Evolutionary conservation across 495 filamentous ascomycete genomes (phyloP).

Genomic region (Ascodesmis nigricans): DNA sequence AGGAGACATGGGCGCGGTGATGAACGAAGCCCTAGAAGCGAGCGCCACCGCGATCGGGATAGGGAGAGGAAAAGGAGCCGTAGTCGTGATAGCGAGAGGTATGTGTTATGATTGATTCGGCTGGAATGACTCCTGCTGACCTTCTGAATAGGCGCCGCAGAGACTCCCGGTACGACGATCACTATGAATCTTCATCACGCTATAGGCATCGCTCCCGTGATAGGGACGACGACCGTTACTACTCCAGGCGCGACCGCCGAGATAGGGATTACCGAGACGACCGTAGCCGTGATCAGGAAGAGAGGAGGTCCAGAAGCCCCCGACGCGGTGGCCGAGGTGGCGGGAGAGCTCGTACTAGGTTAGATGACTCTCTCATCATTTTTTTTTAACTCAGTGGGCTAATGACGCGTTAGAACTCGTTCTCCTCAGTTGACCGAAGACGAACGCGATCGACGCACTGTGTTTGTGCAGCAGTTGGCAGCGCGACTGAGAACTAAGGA

Average conservation of each 20-base stretch:
- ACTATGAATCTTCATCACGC: conserved; percentile 37
- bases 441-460: conserved; percentile 85
- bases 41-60: conserved; percentile 9
- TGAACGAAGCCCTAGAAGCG: conserved; percentile 43
- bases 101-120: conserved; percentile 3
- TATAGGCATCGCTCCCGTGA: conserved; percentile 21
- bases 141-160: conserved; percentile 22
- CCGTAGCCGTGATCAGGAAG: conserved; percentile 29
- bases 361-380: neutral
- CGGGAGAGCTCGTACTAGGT: conserved; percentile 19
- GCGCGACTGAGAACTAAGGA: conserved; percentile 80
- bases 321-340: conserved; percentile 22
- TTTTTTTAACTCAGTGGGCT: conserved; percentile 4
- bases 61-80: conserved; percentile 18
- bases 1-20: conserved; percentile 30
- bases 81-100: conserved; percentile 31
- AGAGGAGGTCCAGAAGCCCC: conserved; percentile 31
- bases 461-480: conserved; percentile 95
- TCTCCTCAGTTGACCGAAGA: conserved; percentile 62
- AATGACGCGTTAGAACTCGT: conserved; percentile 16
- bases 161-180: conserved; percentile 36
- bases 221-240: conserved; percentile 55
- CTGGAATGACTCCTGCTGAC: conserved; percentile 8
- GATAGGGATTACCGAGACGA: conserved; percentile 36
- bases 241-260: conserved; percentile 61